Percentiles rank a stretch among this genome's conserved stretches.
Evolutionary conservation across 2,329 filamentous ascomycete species (phyloP).

Genomic region (Tolypocladium ovalisporum): DNA sequence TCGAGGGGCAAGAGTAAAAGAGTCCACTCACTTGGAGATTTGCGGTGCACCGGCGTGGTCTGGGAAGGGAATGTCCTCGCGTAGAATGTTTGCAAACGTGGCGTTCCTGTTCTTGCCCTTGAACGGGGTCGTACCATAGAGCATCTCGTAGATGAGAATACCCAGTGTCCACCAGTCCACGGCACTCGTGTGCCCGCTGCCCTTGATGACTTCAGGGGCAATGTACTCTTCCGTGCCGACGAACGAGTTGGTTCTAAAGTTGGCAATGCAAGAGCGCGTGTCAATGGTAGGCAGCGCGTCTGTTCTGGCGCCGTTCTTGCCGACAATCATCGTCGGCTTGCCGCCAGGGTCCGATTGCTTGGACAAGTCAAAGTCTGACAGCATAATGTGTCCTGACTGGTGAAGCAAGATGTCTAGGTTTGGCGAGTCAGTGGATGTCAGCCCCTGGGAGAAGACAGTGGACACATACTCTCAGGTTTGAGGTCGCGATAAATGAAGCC

Average conservation of each 20-base stretch:
- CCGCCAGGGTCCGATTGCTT: slow-evolving; percentile 96
- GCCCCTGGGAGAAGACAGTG: too few species aligned
- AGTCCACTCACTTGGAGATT: slow-evolving; percentile 69
- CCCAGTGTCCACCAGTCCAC: slow-evolving; percentile 99
- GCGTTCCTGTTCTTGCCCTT: slow-evolving; percentile 98
- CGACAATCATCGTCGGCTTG: slow-evolving; percentile 95
- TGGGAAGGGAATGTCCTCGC: slow-evolving; percentile 92
- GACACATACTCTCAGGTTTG: slow-evolving; percentile 83
- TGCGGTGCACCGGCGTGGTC: slow-evolving; percentile 75
- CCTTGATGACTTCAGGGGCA: slow-evolving; percentile 96
- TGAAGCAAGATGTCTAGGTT: slow-evolving; percentile 81
- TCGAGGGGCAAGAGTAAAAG: too few species aligned
- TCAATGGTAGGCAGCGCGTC: slow-evolving; percentile 92
- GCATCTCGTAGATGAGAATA: slow-evolving; percentile 97
- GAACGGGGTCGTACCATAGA: slow-evolving; percentile 96
- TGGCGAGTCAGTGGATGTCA: neutral
- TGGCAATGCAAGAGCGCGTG: slow-evolving; percentile 94
- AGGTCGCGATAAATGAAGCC: slow-evolving; percentile 97
- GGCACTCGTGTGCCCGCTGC: slow-evolving; percentile 93
- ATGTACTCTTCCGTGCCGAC: slow-evolving; percentile 99
- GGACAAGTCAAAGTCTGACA: slow-evolving; percentile 96
- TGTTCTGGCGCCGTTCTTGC: slow-evolving; percentile 76
- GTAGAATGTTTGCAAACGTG: slow-evolving; percentile 92
- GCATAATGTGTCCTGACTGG: slow-evolving; percentile 99
- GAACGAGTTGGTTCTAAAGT: slow-evolving; percentile 97